These are phyloP conservation scores for Zalaria sp. DNA, from an alignment of 2,329 filamentous ascomycete species.

Conservation along the genomic window DNA sequence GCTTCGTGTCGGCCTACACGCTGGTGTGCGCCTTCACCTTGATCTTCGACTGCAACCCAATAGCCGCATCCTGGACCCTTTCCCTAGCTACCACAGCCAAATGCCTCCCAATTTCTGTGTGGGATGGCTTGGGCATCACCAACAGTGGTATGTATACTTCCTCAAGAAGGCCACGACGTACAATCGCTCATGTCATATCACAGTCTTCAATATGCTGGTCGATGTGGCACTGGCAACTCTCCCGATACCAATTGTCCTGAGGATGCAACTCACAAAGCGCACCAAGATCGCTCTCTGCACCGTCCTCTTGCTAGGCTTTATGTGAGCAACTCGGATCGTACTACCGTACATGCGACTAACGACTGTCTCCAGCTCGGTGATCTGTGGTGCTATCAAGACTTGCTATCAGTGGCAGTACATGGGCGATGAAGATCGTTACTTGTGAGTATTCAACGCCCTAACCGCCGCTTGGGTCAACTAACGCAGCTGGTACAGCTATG, in stretches of 20 bases:
- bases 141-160: slow-evolving; percentile 22
- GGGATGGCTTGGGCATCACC: slow-evolving; percentile 30
- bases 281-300: slow-evolving; percentile 24
- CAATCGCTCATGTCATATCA: background rate
- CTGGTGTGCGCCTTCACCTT: slow-evolving; percentile 30
- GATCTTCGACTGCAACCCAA: slow-evolving; percentile 33
- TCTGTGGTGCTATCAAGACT: slow-evolving; percentile 28
- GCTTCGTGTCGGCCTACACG: slow-evolving; percentile 28
- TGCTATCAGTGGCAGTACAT: slow-evolving; percentile 23
- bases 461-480: too few relatives aligned
- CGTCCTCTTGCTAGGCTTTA: slow-evolving; percentile 25
- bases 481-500: slow-evolving; percentile 5
- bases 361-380: slow-evolving; percentile 16
- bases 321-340: slow-evolving; percentile 5
- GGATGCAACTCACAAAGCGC: slow-evolving; percentile 27
- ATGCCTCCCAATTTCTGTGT: slow-evolving; percentile 28
- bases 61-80: slow-evolving; percentile 30
- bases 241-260: slow-evolving; percentile 28
- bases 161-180: background rate
- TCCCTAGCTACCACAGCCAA: slow-evolving; percentile 18
- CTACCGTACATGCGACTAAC: too few relatives aligned
- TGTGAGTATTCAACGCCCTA: slow-evolving; percentile 10
- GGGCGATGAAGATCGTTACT: slow-evolving; percentile 20
- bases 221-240: slow-evolving; percentile 27
- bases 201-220: slow-evolving; percentile 24